Conservation (phyloP, 306 rosid genomes). For the Prinsepia uniflora region DNA sequence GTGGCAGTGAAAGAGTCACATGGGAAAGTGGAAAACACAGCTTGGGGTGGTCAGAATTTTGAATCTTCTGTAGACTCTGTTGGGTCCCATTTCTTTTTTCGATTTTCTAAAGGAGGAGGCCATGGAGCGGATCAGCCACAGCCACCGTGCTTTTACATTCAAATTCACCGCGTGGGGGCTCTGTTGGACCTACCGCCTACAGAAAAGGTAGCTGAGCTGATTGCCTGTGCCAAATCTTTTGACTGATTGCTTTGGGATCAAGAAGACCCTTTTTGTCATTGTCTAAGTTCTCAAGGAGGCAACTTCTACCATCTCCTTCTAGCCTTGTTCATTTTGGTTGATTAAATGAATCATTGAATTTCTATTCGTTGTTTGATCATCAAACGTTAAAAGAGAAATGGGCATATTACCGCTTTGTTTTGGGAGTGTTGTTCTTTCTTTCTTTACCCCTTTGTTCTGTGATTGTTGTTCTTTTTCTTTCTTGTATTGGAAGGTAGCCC, state of each 20-base stretch:
- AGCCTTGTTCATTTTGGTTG: too few relatives aligned
- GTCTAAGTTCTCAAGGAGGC: neutral
- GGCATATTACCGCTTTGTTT: too few relatives aligned
- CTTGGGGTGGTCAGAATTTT: neutral
- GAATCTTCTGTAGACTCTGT: neutral
- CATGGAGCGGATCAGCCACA: neutral
- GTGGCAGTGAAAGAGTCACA: slow-evolving; percentile 26
- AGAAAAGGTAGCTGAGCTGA: neutral
- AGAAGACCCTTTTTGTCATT: neutral
- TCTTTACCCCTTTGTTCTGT: too few relatives aligned
- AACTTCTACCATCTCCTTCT: too few relatives aligned
- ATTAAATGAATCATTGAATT: too few relatives aligned
- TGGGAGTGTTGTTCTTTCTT: too few relatives aligned
- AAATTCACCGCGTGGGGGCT: slow-evolving; percentile 15
- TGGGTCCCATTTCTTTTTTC: slow-evolving; percentile 10
- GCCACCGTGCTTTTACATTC: neutral
- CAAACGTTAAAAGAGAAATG: too few relatives aligned
- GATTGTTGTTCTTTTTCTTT: too few relatives aligned
- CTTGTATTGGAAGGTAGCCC: too few relatives aligned
- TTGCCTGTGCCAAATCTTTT: slow-evolving; percentile 13
- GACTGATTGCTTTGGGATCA: slow-evolving; percentile 9
- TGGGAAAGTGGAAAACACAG: slow-evolving; percentile 2
- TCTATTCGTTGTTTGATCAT: too few relatives aligned
- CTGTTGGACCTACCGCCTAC: neutral
- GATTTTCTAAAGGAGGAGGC: slow-evolving; percentile 11